These are phyloP conservation scores for Tylopilus sp. DNA, from an alignment of 1,284 basidiomycete species.

Conservation along the genomic window DNA sequence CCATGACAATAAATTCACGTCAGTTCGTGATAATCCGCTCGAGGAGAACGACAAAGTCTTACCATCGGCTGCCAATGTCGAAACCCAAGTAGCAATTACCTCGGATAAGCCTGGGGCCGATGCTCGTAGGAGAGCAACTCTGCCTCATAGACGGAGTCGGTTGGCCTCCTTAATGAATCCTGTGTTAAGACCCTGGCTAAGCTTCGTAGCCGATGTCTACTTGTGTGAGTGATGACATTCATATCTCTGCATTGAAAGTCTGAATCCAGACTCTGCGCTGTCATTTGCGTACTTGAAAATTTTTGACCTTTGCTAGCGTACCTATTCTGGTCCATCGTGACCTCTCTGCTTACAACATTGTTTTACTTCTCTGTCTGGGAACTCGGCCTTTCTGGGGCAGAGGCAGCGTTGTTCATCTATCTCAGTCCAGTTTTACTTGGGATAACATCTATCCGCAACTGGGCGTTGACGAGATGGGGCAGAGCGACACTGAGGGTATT, in stretches of 20 bases:
- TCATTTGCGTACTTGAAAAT: not conserved
- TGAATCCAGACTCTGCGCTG: constrained; percentile 43
- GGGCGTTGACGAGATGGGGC: constrained; percentile 48
- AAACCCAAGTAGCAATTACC: not conserved
- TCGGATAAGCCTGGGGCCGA: not conserved
- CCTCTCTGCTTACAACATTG: constrained; percentile 77
- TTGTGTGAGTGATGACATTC: constrained; percentile 43
- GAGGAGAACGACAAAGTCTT: constrained; percentile 2
- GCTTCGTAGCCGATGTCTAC: constrained; percentile 55
- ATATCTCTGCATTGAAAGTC: constrained; percentile 26
- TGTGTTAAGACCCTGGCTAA: constrained; percentile 28
- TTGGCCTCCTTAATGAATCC: not conserved
- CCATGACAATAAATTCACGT: constrained; percentile 7
- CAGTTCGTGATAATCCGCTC: not conserved
- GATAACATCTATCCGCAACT: constrained; percentile 43
- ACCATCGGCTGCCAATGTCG: not conserved
- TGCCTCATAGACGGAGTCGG: not conserved
- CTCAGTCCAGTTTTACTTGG: constrained; percentile 68
- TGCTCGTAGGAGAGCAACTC: not conserved
- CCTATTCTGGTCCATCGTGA: constrained; percentile 86
- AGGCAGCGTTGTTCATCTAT: constrained; percentile 65
- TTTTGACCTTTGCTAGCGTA: constrained; percentile 57
- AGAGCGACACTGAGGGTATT: constrained; percentile 48
- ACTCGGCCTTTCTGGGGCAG: constrained; percentile 76
- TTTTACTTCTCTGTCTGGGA: constrained; percentile 95